Evolutionary conservation across 257 asterid genomes (phyloP).

Genomic region (Solanum clarkiae): DNA sequence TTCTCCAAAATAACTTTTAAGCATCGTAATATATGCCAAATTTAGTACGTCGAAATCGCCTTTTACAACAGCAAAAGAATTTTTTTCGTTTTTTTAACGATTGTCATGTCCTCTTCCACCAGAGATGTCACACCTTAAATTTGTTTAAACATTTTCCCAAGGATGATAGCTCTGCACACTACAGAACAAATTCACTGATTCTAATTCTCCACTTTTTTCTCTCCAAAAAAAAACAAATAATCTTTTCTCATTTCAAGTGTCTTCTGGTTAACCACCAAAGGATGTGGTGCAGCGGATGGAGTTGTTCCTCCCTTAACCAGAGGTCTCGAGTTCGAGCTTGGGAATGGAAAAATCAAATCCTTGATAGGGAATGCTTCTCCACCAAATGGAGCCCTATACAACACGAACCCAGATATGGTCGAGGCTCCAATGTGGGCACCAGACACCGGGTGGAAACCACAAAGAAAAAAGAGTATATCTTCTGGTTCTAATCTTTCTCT

Average conservation of each 20-base stretch:
- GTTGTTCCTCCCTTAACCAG: too few relatives aligned
- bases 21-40: conserved; percentile 26
- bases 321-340: too few relatives aligned
- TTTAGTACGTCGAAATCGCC: conserved; percentile 14
- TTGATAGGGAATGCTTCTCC: too few relatives aligned
- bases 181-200: conserved; percentile 3
- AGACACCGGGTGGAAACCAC: too few relatives aligned
- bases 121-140: neutral
- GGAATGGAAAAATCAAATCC: too few relatives aligned
- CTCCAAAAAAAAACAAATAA: neutral
- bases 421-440: too few relatives aligned
- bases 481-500: neutral
- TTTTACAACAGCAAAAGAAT: conserved; percentile 13
- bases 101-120: neutral
- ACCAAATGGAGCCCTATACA: too few relatives aligned
- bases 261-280: neutral
- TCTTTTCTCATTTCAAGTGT: neutral
- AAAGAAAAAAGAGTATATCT: neutral
- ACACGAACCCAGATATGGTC: too few relatives aligned
- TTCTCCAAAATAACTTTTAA: conserved; percentile 12
- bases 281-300: too few relatives aligned
- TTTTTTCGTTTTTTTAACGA: neutral
- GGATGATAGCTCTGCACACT: neutral
- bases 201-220: neutral
- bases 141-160: neutral